phyloP scores from a whole-genome alignment of 768 basidiomycete genomes.

The Trametes sanguinea region DNA sequence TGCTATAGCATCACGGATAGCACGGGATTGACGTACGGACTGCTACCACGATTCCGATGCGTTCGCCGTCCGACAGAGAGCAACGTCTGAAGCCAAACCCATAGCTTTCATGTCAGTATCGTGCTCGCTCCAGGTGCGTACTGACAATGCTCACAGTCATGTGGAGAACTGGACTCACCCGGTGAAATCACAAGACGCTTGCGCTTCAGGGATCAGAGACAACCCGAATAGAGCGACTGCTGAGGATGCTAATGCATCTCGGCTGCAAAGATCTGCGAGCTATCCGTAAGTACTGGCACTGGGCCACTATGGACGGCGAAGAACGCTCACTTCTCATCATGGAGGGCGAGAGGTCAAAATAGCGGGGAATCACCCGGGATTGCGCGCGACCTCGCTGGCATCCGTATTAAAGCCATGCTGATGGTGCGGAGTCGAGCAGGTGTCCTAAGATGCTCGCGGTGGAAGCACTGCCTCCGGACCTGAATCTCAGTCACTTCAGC shows the following conservation, averaged over 20 bases:
- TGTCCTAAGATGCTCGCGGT: no score
- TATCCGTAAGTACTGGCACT: not conserved
- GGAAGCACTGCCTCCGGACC: no score
- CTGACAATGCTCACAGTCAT: not conserved
- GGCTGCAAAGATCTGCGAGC: not conserved
- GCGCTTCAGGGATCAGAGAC: slow-evolving; percentile 3
- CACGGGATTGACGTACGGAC: not conserved
- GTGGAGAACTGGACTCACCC: not conserved
- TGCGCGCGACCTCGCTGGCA: no score
- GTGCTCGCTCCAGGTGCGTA: not conserved
- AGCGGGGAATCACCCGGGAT: no score
- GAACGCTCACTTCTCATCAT: no score
- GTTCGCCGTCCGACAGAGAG: slow-evolving; percentile 12
- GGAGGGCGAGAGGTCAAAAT: no score
- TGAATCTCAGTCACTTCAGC: no score
- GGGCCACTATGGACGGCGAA: not conserved
- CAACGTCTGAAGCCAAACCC: slow-evolving; percentile 8
- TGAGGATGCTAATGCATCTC: not conserved
- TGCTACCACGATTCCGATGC: slow-evolving; percentile 16
- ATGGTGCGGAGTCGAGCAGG: no score
- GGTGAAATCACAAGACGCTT: slow-evolving; percentile 8
- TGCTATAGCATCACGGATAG: no score
- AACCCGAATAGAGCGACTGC: not conserved
- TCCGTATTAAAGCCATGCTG: no score
- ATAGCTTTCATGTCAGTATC: not conserved